These are phyloP conservation scores for Citrullus colocynthis DNA, from an alignment of 306 rosid species.

Conservation along the genomic window DNA sequence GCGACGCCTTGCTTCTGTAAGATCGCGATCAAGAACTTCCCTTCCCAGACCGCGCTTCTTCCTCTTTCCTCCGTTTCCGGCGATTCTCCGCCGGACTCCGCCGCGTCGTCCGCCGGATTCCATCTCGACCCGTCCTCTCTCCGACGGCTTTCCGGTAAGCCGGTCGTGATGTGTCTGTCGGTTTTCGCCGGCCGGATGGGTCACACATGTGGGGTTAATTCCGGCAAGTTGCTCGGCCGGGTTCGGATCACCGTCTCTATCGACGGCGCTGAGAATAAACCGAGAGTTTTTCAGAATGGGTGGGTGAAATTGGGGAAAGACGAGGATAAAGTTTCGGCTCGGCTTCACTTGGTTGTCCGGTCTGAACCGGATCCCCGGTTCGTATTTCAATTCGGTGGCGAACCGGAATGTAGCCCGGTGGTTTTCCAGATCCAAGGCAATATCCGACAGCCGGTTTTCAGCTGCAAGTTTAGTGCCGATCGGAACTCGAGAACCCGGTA, in stretches of 20 bases:
- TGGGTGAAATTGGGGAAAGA: constrained; percentile 53
- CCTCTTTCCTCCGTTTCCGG: constrained; percentile 30
- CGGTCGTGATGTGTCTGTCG: constrained; percentile 35
- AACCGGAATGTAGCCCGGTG: constrained; percentile 94
- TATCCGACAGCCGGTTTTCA: constrained; percentile 76
- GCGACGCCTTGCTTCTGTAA: constrained; percentile 79
- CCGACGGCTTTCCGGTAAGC: constrained; percentile 36
- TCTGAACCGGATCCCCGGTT: constrained; percentile 83
- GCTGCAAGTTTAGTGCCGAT: constrained; percentile 89
- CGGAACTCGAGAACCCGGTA: constrained; percentile 70
- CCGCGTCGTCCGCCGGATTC: constrained; percentile 44
- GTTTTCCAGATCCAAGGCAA: constrained; percentile 80
- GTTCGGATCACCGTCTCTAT: constrained; percentile 27
- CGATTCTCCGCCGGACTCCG: constrained; percentile 28
- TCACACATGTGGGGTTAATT: constrained; percentile 38
- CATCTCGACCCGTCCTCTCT: constrained; percentile 42
- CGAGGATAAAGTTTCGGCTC: constrained; percentile 23
- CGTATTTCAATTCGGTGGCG: constrained; percentile 81
- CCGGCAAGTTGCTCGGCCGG: constrained; percentile 62
- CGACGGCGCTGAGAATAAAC: constrained; percentile 9
- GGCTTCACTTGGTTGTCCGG: constrained; percentile 50
- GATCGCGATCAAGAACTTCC: constrained; percentile 35
- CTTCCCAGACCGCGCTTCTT: constrained; percentile 52
- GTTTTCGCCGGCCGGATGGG: constrained; percentile 66
- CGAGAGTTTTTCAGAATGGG: constrained; percentile 43